Base-by-base conservation (phyloP, 768 basidiomycete genomes). In the Tricholoma sp. region DNA sequence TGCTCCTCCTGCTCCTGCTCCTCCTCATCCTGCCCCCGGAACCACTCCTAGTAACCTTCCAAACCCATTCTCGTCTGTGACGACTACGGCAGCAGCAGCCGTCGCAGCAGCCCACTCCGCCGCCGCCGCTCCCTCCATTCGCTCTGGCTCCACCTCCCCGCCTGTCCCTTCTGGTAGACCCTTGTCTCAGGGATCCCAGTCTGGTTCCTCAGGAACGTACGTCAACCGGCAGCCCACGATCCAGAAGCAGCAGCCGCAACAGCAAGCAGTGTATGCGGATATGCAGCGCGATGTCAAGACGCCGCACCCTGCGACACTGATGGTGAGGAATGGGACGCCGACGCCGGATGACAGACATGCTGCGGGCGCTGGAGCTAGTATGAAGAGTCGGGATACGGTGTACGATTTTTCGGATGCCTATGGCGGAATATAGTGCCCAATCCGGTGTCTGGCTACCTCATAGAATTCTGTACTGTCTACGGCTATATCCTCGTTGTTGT, bases 341-440 rank as follows among this genome's bases (percentile, higher is more conserved):
- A 31, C 49, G 3, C 18, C 54, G 6, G 28, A 32, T 24, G 24
- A 24, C 24, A 24, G 24, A 24, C 24, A 24, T 24, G 24, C 24
- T 24, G 24, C 24, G 24, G 24, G 24, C 24, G 2, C 24, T 24
- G 24, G 24, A 2, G 24, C 24, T 24, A 24, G 31, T 17, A 4
- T 3, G 28, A 39, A 37, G 9, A 17, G 32, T 3, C 42, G 34
- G 32, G 39, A 53, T 31, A 83, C 83, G 11, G 70, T 82, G 53
- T 89, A 88, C 60, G 61, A 62, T 50, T 56, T 56, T 32, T 39
- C 29, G 12, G 61, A 62, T 41, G 61, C 52, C 15, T 62, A 62
- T 58, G 67, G 67, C 28, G 67, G 67, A 31, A 65, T 66, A 42
- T 68, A 61, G 41, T 9, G 17, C 8, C 18, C 24, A 36, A 13